Evolutionary conservation across 306 rosid species (phyloP), one percentile per base, ranked within the genome.

Genomic region (Castanopsis chinensis): DNA sequence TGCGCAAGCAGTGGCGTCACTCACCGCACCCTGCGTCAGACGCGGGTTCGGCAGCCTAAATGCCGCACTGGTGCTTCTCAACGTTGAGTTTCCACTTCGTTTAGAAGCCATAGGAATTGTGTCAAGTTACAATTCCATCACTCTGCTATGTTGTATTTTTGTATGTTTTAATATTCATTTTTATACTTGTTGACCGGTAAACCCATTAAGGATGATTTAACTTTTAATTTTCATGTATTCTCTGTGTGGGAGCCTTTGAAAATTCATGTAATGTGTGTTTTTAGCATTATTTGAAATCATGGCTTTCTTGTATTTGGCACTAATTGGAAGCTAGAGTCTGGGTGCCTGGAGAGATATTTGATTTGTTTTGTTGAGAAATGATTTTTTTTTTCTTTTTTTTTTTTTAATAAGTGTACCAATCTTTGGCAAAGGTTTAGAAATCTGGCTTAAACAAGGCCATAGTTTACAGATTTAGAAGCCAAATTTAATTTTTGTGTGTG

Each of bases 121-220:
- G 6, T 25, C 20, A 8, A 37, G 43, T 30, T 19, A 71, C 53
- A 45, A 20, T 51, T 10, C 37, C 37, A 33, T 63, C 60, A 27
- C 28, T 43, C 41, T 67, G 55, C 79, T 71, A 65, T 27, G 41
- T 79, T 58, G 45, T 41, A 68, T 28, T 5, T 64, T 6, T 15
- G 17, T 33, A 19, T 7, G 5, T 65, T 12, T 67, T 5, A 17
- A 17, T 70, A 54, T 65, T 51, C 12, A 37, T 60, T 45, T 20
- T 71, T 30, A 61, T 28, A 72, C 73, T 70, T 33, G 32, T 73
- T 70, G 52, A 59, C 71, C 68, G 57, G 60, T 76, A 76, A 57
- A 73, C 81, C 77, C 41, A 23, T 69, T 52, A 60, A 71, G 59
- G 71, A 77, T 43, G 61, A 54, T 83, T 43, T 53, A 54, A 49